A percentile compares a stretch with the other conserved stretches of the same genome.
phyloP scores from a whole-genome alignment of 2,329 filamentous ascomycete species.

The Aspergillus sp. region DNA sequence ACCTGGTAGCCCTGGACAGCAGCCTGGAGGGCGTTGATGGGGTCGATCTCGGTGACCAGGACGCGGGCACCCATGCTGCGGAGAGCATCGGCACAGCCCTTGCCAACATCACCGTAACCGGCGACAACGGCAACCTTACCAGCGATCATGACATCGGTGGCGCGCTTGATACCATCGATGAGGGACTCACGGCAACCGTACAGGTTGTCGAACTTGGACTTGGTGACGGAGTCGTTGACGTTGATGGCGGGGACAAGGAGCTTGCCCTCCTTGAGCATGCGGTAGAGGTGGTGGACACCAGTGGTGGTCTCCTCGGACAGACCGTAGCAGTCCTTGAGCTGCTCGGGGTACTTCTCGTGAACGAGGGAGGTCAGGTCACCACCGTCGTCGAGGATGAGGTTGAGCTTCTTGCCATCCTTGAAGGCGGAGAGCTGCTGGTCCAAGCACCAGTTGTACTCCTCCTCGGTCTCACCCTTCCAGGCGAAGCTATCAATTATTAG shows the following conservation, averaged over 20 bases:
- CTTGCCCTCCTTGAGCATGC: conserved; percentile 87
- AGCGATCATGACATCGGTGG: conserved; percentile 99
- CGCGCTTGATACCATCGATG: conserved; percentile 99
- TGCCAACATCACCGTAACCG: conserved; percentile 98
- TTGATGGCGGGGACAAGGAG: conserved; percentile 96
- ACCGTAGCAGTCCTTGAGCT: conserved; percentile 97
- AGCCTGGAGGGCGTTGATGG: conserved; percentile 99
- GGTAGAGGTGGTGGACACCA: conserved; percentile 98
- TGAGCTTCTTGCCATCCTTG: conserved; percentile 94
- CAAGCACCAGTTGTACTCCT: conserved; percentile 99
- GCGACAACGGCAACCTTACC: conserved; percentile 98
- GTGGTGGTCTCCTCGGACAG: conserved; percentile 99
- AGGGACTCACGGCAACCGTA: conserved; percentile 99
- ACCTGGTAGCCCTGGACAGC: conserved; percentile 97
- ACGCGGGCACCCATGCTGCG: conserved; percentile 97
- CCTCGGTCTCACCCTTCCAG: conserved; percentile 93
- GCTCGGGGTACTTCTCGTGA: conserved; percentile 97
- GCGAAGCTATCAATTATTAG: conserved; percentile 55
- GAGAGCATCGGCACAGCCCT: conserved; percentile 95
- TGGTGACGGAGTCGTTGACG: conserved; percentile 99
- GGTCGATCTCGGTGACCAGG: conserved; percentile 94
- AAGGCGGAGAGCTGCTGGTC: conserved; percentile 97
- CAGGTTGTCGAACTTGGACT: conserved; percentile 99
- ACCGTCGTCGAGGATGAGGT: conserved; percentile 98
- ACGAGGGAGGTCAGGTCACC: conserved; percentile 95